These are phyloP conservation scores for Prillingera fragicola DNA, from an alignment of 1,284 basidiomycete species.

Conservation along the genomic window DNA sequence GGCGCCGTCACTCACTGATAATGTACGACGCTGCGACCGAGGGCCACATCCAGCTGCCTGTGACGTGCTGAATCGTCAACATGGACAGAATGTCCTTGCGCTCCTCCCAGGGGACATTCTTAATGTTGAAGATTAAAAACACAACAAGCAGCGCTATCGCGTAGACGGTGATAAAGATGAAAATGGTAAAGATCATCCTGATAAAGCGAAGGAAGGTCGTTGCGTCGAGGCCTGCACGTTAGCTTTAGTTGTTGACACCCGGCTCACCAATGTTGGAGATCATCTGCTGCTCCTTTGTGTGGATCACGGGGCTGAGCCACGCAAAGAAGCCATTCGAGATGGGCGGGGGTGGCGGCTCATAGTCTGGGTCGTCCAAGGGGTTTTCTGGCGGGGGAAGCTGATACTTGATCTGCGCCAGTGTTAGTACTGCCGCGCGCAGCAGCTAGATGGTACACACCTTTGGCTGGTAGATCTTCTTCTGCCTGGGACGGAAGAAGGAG, in stretches of 20 bases:
- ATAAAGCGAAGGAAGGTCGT: conserved; percentile 87
- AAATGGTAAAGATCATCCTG: conserved; percentile 67
- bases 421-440: not conserved
- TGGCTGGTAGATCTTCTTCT: conserved; percentile 54
- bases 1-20: conserved; percentile 53
- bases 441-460: conserved; percentile 52
- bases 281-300: conserved; percentile 78
- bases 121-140: conserved; percentile 60
- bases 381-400: conserved; percentile 49
- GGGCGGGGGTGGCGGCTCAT: conserved; percentile 48
- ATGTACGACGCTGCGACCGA: conserved; percentile 71
- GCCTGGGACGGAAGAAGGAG: conserved; percentile 69
- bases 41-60: conserved; percentile 62
- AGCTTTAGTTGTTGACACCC: no score
- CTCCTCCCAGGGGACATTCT: conserved; percentile 52
- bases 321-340: conserved; percentile 76
- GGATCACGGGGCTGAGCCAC: conserved; percentile 81
- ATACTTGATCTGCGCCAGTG: conserved; percentile 66
- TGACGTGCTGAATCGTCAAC: conserved; percentile 71
- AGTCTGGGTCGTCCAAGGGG: conserved; percentile 37
- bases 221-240: conserved; percentile 76
- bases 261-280: conserved; percentile 69
- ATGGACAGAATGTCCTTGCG: conserved; percentile 58
- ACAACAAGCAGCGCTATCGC: conserved; percentile 67
- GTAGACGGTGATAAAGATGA: conserved; percentile 61